These are phyloP conservation scores for Exophiala viscosa DNA, from an alignment of 2,329 filamentous ascomycete genomes.

Conservation along the genomic window DNA sequence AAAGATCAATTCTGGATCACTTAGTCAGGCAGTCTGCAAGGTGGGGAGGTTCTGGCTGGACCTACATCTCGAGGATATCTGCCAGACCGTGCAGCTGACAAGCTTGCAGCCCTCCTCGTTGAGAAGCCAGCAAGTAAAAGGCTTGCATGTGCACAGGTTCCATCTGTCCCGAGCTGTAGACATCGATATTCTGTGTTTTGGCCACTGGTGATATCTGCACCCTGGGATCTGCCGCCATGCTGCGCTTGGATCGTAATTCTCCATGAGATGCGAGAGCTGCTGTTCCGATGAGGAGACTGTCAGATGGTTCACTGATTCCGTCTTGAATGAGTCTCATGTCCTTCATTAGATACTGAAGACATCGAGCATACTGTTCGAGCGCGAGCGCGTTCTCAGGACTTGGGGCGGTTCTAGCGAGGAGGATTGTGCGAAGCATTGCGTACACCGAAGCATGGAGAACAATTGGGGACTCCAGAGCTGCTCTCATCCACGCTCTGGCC, in stretches of 20 bases:
- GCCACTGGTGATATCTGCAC: slow-evolving; percentile 1
- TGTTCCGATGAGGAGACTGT: slow-evolving; percentile 4
- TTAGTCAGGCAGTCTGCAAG: too few species aligned
- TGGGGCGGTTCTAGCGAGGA: background rate
- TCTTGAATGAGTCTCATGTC: slow-evolving; percentile 3
- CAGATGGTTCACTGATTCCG: background rate
- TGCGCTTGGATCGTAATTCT: background rate
- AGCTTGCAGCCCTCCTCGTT: too few species aligned
- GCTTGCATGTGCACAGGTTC: too few species aligned
- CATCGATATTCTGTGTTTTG: background rate
- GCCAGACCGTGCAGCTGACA: too few species aligned
- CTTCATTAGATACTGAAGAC: background rate
- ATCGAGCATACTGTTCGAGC: slow-evolving; percentile 4
- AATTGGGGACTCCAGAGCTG: slow-evolving; percentile 6
- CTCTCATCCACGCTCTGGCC: slow-evolving; percentile 4
- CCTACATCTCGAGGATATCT: too few species aligned
- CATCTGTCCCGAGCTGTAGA: background rate
- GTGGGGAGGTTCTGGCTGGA: too few species aligned
- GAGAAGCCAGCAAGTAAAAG: background rate
- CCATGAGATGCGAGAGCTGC: slow-evolving; percentile 5
- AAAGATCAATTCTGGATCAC: slow-evolving; percentile 1
- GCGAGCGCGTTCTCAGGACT: background rate
- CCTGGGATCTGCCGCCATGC: background rate
- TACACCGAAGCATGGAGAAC: slow-evolving; percentile 7
- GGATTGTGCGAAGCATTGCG: slow-evolving; percentile 4